These are phyloP conservation scores for Adansonia digitata DNA, from an alignment of 345 rosid species.

Conservation along the genomic window DNA sequence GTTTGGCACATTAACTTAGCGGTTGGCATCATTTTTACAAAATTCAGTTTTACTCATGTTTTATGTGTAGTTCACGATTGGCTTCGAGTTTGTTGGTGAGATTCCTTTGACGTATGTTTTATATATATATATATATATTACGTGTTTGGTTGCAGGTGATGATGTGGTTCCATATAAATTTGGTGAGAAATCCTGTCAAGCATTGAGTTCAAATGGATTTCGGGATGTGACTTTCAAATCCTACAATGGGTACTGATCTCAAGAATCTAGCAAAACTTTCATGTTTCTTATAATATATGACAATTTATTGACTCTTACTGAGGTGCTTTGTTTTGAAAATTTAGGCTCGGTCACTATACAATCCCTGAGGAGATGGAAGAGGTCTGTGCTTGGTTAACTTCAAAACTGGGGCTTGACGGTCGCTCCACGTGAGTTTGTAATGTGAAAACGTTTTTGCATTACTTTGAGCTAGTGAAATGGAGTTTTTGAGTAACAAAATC, in stretches of 20 bases:
- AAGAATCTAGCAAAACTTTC: not conserved
- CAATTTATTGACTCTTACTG: not conserved
- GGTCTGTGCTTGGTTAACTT: slow-evolving; percentile 69
- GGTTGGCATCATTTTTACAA: not conserved
- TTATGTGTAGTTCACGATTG: not conserved
- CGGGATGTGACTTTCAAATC: slow-evolving; percentile 60
- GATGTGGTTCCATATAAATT: slow-evolving; percentile 83
- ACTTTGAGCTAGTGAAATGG: slow-evolving; percentile 1
- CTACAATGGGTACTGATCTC: slow-evolving; percentile 51
- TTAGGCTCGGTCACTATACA: slow-evolving; percentile 89
- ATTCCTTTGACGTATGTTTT: not conserved
- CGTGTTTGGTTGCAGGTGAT: slow-evolving; percentile 49
- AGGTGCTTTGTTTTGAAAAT: slow-evolving; percentile 4
- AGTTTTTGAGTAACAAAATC: slow-evolving; percentile 10
- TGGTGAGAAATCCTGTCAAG: slow-evolving; percentile 77
- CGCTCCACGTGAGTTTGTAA: slow-evolving; percentile 20
- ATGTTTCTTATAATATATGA: not conserved
- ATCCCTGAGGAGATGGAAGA: slow-evolving; percentile 87
- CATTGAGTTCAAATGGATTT: slow-evolving; percentile 59
- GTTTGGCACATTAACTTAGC: not conserved
- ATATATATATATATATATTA: slow-evolving; percentile 9
- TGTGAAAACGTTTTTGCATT: not conserved
- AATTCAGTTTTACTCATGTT: not conserved
- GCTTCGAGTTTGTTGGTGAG: not conserved
- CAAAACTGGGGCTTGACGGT: slow-evolving; percentile 61